Evolutionary conservation across 2,329 filamentous ascomycete species (phyloP).

Genomic region (Ophiosphaerella narmari): DNA sequence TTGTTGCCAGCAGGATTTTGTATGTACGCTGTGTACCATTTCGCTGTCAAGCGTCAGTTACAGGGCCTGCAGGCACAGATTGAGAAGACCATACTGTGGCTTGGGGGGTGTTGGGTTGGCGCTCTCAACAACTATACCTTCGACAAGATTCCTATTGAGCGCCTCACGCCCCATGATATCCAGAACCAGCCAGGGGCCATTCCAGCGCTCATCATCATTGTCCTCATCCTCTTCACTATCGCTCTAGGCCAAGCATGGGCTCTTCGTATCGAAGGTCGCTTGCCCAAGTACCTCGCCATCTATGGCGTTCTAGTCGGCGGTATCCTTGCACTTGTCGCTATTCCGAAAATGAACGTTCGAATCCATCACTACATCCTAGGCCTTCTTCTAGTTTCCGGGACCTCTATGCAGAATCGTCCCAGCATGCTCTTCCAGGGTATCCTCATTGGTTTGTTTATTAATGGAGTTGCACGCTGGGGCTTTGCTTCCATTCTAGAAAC

Average conservation of each 20-base stretch:
- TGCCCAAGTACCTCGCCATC: conserved; percentile 76
- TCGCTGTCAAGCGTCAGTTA: conserved; percentile 75
- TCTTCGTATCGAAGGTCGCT: conserved; percentile 81
- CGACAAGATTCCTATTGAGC: conserved; percentile 88
- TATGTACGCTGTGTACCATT: conserved; percentile 84
- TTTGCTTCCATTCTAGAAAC: conserved; percentile 91
- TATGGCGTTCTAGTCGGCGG: conserved; percentile 70
- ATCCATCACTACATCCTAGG: conserved; percentile 96
- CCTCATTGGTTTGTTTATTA: conserved; percentile 88
- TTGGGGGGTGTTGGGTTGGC: conserved; percentile 89
- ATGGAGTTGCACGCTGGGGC: conserved; percentile 91
- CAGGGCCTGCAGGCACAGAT: conserved; percentile 76
- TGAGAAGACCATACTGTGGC: conserved; percentile 88
- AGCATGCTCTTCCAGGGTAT: conserved; percentile 87
- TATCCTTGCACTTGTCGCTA: conserved; percentile 73
- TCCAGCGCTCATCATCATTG: conserved; percentile 76
- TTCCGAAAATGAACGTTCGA: conserved; percentile 79
- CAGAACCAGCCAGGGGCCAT: conserved; percentile 87
- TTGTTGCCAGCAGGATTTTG: conserved; percentile 87
- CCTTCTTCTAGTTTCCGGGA: conserved; percentile 84
- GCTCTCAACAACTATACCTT: conserved; percentile 95
- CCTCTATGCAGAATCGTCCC: conserved; percentile 83
- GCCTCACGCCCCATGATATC: conserved; percentile 89
- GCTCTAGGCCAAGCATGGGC: conserved; percentile 79
- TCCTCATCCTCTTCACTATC: conserved; percentile 71